Percentiles rank a stretch among this genome's conserved stretches.
These are phyloP conservation scores for Clonostachys rosea DNA, from an alignment of 2,329 filamentous ascomycete genomes.

Conservation along the genomic window DNA sequence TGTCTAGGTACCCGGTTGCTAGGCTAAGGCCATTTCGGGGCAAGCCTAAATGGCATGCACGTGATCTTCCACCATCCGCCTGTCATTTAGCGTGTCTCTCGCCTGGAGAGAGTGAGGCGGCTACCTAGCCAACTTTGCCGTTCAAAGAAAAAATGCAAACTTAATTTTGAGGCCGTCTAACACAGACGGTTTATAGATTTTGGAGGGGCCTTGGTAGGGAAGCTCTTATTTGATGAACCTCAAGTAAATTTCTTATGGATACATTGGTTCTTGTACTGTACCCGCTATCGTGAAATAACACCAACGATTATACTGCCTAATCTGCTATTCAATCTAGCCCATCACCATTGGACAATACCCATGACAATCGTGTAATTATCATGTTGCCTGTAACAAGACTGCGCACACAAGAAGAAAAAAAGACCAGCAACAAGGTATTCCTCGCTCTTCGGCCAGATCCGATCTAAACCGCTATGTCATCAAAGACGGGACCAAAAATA, in stretches of 20 bases:
- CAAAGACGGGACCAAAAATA: no score
- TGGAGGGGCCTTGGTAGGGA: no score
- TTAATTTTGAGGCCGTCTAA: no score
- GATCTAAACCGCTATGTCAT: no score
- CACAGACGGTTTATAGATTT: no score
- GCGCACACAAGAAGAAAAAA: neutral
- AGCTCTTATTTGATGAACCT: no score
- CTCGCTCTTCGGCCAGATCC: no score
- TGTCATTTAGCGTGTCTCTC: neutral
- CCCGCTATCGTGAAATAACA: neutral
- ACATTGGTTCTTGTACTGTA: neutral
- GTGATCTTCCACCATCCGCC: slow-evolving; percentile 13
- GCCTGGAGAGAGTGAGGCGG: neutral
- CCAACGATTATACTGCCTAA: neutral
- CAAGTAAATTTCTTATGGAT: neutral
- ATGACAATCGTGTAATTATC: no score
- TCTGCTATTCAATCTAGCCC: no score
- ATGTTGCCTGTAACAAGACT: neutral
- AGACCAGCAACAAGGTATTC: no score
- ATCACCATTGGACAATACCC: no score
- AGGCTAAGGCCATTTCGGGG: slow-evolving; percentile 16
- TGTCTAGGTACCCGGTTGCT: no score
- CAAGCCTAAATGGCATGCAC: slow-evolving; percentile 21
- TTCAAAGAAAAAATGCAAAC: neutral
- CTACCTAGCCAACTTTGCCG: neutral